Evolutionary conservation across 2,329 filamentous ascomycete species (phyloP).

Genomic region (Aspergillus quadricinctus): DNA sequence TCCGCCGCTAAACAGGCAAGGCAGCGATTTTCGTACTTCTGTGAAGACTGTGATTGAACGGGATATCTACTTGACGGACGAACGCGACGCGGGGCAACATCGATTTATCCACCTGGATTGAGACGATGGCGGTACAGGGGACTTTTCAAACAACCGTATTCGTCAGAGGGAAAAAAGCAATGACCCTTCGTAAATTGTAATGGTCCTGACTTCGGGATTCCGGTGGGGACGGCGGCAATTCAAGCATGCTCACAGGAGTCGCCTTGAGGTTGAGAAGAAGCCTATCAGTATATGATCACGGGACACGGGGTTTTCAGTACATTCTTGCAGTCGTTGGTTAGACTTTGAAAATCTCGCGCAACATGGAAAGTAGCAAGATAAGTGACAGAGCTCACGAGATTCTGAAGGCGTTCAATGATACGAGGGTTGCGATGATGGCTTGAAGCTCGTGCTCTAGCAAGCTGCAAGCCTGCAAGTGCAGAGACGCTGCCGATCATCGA

Average conservation of each 20-base stretch:
- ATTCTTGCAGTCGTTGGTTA: conserved; percentile 1
- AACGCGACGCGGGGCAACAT: conserved; percentile 13
- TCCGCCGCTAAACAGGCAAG: conserved; percentile 20
- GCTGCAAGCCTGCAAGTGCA: conserved; percentile 5
- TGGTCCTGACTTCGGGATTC: conserved; percentile 4
- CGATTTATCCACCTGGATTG: conserved; percentile 10
- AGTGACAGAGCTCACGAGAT: background rate
- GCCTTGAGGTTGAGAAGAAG: background rate
- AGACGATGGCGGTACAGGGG: conserved; percentile 8
- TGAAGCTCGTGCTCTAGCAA: background rate
- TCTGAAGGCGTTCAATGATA: background rate
- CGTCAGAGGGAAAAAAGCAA: conserved; percentile 10
- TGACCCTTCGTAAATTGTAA: conserved; percentile 5
- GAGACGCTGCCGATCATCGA: background rate
- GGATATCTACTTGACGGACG: conserved; percentile 8
- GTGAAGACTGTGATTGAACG: conserved; percentile 13
- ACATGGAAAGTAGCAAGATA: background rate
- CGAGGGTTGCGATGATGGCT: background rate
- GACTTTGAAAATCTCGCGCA: background rate
- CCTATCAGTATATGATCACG: conserved; percentile 5
- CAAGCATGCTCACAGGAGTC: conserved; percentile 5
- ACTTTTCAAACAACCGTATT: conserved; percentile 9
- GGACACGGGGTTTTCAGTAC: background rate
- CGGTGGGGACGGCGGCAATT: conserved; percentile 20
- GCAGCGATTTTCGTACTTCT: conserved; percentile 5